A percentile compares a stretch with the other conserved stretches of the same genome.
Evolutionary conservation across 768 basidiomycete genomes (phyloP).

Genomic region (Agaricus blazei): DNA sequence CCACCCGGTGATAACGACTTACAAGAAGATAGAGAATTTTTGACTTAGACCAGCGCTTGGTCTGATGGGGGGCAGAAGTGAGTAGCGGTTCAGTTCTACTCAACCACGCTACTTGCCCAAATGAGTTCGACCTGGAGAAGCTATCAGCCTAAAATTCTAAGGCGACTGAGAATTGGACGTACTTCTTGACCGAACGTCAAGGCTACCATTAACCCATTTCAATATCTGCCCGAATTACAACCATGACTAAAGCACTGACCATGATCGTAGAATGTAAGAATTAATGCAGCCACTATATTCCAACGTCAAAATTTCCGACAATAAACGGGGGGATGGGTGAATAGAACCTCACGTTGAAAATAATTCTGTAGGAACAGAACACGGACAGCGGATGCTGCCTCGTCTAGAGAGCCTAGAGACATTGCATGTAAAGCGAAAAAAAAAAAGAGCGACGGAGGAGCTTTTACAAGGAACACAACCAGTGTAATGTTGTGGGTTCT

Average conservation of each 20-base stretch:
- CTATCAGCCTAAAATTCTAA: neutral
- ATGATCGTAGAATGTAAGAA: conserved; percentile 19
- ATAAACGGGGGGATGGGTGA: neutral
- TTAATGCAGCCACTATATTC: conserved; percentile 15
- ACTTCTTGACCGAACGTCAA: conserved; percentile 20
- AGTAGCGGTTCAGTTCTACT: neutral
- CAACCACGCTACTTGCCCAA: conserved; percentile 13
- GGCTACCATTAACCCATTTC: conserved; percentile 3
- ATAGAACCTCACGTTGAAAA: conserved; percentile 17
- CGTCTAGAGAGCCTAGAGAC: neutral
- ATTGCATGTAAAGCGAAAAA: neutral
- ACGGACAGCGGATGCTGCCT: neutral
- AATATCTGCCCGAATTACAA: neutral
- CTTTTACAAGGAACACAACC: no score
- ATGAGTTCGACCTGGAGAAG: conserved; percentile 17
- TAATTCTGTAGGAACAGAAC: conserved; percentile 15
- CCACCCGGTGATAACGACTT: neutral
- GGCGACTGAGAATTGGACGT: neutral
- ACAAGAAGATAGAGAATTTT: conserved; percentile 20
- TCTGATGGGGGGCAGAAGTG: conserved; percentile 6
- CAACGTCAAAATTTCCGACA: neutral
- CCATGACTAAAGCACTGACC: conserved; percentile 6
- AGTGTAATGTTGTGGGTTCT: no score
- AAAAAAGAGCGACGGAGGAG: no score
- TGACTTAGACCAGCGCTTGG: conserved; percentile 17